These are phyloP conservation scores for Cystofilobasidium capitatum DNA, from an alignment of 768 basidiomycete species.

Conservation along the genomic window DNA sequence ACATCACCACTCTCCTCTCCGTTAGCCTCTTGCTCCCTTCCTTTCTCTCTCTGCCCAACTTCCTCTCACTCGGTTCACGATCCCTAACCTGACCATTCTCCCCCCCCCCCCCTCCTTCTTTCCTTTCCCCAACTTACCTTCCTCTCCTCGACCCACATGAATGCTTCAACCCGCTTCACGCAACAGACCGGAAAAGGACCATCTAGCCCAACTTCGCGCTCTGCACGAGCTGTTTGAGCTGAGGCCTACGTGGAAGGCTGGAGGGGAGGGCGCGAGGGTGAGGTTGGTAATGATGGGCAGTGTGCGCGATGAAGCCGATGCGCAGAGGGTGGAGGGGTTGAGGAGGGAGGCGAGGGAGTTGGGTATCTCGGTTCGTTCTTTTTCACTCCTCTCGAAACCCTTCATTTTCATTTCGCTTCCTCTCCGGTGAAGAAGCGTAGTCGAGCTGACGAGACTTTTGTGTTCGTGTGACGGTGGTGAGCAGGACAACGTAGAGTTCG, in stretches of 20 bases:
- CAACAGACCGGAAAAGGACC: conserved; percentile 84
- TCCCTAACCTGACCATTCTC: no score
- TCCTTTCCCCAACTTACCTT: background rate
- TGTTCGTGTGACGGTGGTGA: no score
- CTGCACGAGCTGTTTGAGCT: conserved; percentile 52
- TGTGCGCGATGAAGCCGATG: conserved; percentile 67
- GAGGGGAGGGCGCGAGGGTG: conserved; percentile 36
- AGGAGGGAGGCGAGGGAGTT: conserved; percentile 53
- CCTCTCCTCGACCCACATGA: conserved; percentile 4
- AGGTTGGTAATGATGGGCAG: conserved; percentile 74
- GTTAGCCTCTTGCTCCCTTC: no score
- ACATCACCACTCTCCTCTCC: no score
- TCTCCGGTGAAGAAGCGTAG: background rate
- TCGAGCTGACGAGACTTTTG: background rate
- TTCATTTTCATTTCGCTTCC: background rate
- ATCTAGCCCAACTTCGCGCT: conserved; percentile 64
- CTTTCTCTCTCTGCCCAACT: no score
- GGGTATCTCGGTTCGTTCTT: conserved; percentile 50
- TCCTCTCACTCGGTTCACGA: no score
- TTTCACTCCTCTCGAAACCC: no score
- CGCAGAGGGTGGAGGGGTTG: conserved; percentile 56
- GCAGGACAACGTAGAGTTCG: conserved; percentile 64
- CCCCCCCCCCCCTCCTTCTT: background rate
- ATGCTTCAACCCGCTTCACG: background rate
- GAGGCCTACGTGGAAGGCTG: conserved; percentile 49